Base-by-base conservation (phyloP, 805 yeast species). In the Cyberlindnera bimundalis region DNA sequence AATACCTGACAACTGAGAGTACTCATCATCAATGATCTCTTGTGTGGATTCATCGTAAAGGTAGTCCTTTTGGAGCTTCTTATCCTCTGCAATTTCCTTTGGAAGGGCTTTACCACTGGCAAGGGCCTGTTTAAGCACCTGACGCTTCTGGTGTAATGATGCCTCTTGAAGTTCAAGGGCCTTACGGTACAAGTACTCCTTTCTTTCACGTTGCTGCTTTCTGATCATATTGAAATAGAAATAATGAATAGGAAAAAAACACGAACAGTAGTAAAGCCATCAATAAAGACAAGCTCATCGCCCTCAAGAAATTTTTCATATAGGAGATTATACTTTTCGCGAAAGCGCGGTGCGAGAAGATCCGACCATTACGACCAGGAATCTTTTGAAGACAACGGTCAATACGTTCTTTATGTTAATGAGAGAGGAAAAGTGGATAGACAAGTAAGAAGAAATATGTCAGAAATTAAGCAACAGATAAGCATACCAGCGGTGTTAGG, bases 141-240 rank as follows among this genome's bases (percentile, higher is more conserved):
- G 95, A 51, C 98, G 74, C 62, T 91, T 91, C 56, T 86, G 91
- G 15, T 84, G 83, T 32, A 84, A 71, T 17, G 84, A 78, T 10
- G 96, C 84, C 50, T 93, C 98, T 61, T 93, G 96, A 26, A 91
- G 73, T 59, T 88, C 93, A 37, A 86, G 78, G 0, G 96, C 86
- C 60, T 90, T 89, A 37, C 88, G 76, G 68, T 86, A 93, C 20
- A 93, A 70, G 56, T 90, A 93, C 58, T 93, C 98, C 63, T 95
- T 79, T 68, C 99, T 78, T 62, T 93, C 97, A 67, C 99, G 80
- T 7, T 98, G 97, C 59, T 91, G 96, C 70, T 88, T 79, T 65
- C 99, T 78, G 39, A 58, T 52, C 61, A 40, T 35, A 19, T 29
- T 29, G n/a, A n/a, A n/a, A n/a, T n/a, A n/a, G n/a, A n/a, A n/a